These are phyloP conservation scores for Nakaseomyces kungkrabaensis DNA, from an alignment of 1,139 yeast species.

Conservation along the genomic window DNA sequence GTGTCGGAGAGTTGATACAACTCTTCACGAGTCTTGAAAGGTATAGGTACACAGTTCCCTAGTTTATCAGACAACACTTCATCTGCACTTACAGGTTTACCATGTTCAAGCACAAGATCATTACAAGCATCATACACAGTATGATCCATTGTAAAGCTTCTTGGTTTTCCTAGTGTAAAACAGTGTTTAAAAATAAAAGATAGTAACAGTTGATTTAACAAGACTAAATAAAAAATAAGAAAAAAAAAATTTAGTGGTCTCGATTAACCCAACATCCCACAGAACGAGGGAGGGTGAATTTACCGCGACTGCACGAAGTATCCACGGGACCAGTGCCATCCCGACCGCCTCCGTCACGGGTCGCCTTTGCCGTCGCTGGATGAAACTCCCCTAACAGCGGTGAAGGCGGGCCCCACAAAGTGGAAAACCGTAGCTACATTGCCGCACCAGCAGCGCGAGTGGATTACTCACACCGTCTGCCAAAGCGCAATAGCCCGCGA, in stretches of 20 bases:
- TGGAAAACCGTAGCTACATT: conserved; percentile 22
- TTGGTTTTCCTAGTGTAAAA: no score
- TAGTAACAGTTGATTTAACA: not conserved
- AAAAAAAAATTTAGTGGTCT: conserved; percentile 7
- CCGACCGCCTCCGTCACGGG: conserved; percentile 37
- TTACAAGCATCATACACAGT: conserved; percentile 27
- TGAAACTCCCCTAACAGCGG: conserved; percentile 36
- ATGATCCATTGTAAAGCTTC: conserved; percentile 14
- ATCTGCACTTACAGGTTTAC: conserved; percentile 26
- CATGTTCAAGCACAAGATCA: conserved; percentile 19
- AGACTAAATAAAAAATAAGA: not conserved
- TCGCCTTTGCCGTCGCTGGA: conserved; percentile 35
- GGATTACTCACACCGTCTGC: conserved; percentile 29
- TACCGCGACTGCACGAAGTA: conserved; percentile 4
- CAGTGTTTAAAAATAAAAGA: no score
- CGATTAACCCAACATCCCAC: conserved; percentile 2
- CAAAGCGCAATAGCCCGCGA: conserved; percentile 27
- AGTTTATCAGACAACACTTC: conserved; percentile 24
- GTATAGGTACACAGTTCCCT: conserved; percentile 24
- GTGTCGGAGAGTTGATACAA: conserved; percentile 15
- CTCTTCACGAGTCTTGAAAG: conserved; percentile 26
- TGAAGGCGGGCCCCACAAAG: conserved; percentile 19
- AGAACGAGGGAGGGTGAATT: conserved; percentile 3
- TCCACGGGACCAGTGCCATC: conserved; percentile 26
- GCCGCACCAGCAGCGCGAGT: conserved; percentile 16